Evolutionary conservation across 1,284 basidiomycete species (phyloP), one percentile per base, ranked within the genome.

Genomic region (Hortiboletus rubellus): DNA sequence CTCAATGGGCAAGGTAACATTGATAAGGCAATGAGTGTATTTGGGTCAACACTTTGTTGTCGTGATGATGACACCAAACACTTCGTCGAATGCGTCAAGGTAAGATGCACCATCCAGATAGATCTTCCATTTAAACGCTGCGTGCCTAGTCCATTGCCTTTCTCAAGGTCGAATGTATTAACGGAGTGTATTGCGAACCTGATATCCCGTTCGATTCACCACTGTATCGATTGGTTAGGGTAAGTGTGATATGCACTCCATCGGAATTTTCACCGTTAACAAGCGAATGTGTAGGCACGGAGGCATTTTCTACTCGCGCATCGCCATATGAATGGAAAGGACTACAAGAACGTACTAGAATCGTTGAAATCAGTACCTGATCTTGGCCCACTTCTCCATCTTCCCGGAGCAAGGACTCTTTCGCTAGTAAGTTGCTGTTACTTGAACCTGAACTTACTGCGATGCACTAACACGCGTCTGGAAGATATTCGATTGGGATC

Each of bases 381-480:
- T 40, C 42, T 60, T 1, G 14, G 44, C 34, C 50, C 41, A 3
- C 40, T 61, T 46, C 50, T 62, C 36, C 27, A 62, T 34, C 24
- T 27, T 9, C 55, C 54, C 0, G 55, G 50, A 27, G 50, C 33
- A n/a, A 44, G 11, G 11, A 47, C 22, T 2, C 22, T 50, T 45
- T 45, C 31, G 3, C 12, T 59, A 7, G 60, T 53, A 51, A 24
- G 45, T 34, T 22, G 24, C 27, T 27, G 27, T 27, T 27, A 27
- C 27, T 27, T 27, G 27, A 27, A 27, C 4, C 5, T 27, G 27
- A 5, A 27, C 6, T 27, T 27, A 27, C 27, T 27, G 27, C 3
- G 22, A 27, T 27, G 27, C 27, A 27, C 27, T 27, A 7, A 27
- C 27, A 27, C 6, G 27, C 6, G 27, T 27, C 22, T 27, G 27